Evolutionary conservation across 208 protist species (phyloP), one percentile per base, ranked within the genome.

Genomic region (Naegleria fowleri): DNA sequence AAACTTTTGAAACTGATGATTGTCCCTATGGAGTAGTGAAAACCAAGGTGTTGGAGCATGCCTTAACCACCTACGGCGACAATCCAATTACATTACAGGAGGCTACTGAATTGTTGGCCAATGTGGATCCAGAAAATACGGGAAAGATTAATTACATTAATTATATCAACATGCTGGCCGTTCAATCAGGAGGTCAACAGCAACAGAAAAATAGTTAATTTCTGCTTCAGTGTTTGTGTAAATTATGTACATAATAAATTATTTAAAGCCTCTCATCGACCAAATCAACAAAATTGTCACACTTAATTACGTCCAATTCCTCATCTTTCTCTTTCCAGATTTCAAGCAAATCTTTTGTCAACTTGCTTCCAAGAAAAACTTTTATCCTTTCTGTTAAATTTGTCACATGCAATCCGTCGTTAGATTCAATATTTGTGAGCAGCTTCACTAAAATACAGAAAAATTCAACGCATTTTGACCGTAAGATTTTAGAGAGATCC

Each of bases 1-100:
- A 96, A 93, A 92, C 97, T 39, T 98, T 98, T 91, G 96, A 98
- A 86, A 97, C 95, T 0, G 95, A 95, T 5, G 96, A 97, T 90
- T 92, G 96, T 84, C 95, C 96, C 33, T 75, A 91, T 29, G 97
- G 97, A 0, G 95, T 93, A 67, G 95, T 98, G 16, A 96, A 94
- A 19, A 96, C 95, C 11, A 94, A 95, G 29, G 94, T 97, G 19
- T 92, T 98, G 43, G 94, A 94, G 87, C 96, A 97, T 91, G 97
- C 96, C 29, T 92, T 98, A 90, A 94, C 95, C 36, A 98, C 95
- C 25, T 97, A 98, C 87, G 96, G 96, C 29, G 95, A 95, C 16
- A 95, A 97, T 91, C 97, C 97, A 87, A 94, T 97, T 19, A 94
- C 93, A 22, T 43, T 89, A 75, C 95, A 96, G 16, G 96, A 98